Evolutionary conservation across 306 rosid species (phyloP), one percentile per base, ranked within the genome.

Genomic region (Vicia sativa): DNA sequence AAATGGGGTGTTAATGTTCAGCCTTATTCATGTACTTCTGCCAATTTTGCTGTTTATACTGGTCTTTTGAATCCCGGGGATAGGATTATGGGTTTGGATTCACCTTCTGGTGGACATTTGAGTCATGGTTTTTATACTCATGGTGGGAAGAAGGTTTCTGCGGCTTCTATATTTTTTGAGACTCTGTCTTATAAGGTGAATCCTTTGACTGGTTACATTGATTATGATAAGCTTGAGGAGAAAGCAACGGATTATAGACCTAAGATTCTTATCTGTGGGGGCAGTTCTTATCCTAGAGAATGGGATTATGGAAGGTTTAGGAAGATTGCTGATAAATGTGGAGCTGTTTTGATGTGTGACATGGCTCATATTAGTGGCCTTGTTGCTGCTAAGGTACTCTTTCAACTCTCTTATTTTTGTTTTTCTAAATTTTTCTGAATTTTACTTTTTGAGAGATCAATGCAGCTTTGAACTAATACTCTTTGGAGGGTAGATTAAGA

Each of bases 1-100:
- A 80, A 82, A 5, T 87, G 96, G 97, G 97, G 97, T 14, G 97
- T 91, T 67, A 89, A 85, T 84, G 97, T 89, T 49, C 97, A 91
- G 65, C 95, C 97, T 14, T 89, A 92, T 67, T 89, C 97, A 0
- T 87, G 96, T 34, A 84, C 92, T 61, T 89, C 97, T 11, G 96
- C 96, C 0, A 89, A 92, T 42, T 87, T 89, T 7, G 97, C 97
- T 7, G 96, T 89, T 1, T 92, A 73, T 65, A 84, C 95, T 9
- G 96, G 87, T 50, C 87, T 92, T 74, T 78, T 85, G 84, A 80
- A 64, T 4, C 90, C 97, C 0, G 87, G 83, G 9, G 97, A 91
- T 73, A 67, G 97, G 72, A 85, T 89, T 39, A 87, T 89, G 96
- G 97, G 95, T 6, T 60, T 92, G 83, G 96, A 92, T 81, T 82